Evolutionary conservation across 176 grass and related monocot species (phyloP).

Genomic region (Elymus sibiricus): DNA sequence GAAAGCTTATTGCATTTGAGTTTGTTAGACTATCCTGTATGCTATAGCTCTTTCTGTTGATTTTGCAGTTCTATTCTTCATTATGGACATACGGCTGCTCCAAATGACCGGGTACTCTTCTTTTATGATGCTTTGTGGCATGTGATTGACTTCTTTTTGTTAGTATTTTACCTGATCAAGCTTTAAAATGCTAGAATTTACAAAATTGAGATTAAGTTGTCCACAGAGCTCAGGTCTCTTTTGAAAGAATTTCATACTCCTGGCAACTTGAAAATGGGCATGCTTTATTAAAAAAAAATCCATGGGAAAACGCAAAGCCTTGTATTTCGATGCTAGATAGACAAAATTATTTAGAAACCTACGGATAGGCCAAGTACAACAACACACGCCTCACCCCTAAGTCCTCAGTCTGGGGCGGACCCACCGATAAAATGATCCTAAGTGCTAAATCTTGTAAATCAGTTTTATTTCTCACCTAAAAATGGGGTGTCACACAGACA

Average conservation of each 20-base stretch:
- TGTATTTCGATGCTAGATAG: neutral
- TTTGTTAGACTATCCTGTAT: constrained; percentile 24
- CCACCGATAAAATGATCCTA: neutral
- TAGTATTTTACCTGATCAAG: constrained; percentile 11
- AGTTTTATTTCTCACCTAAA: neutral
- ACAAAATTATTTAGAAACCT: neutral
- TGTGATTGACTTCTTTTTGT: constrained; percentile 7
- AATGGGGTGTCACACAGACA: neutral
- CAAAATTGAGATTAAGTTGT: constrained; percentile 5
- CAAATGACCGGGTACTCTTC: constrained; percentile 78
- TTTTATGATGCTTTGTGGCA: constrained; percentile 25
- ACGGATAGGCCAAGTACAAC: neutral
- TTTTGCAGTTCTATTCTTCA: constrained; percentile 90
- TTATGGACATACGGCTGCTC: constrained; percentile 89
- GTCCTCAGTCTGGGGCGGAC: neutral
- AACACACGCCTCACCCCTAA: neutral
- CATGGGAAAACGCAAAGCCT: neutral
- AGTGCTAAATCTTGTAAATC: neutral
- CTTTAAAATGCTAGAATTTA: neutral
- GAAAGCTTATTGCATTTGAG: constrained; percentile 3
- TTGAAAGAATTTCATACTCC: neutral
- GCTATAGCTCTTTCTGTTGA: constrained; percentile 34
- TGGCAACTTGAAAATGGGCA: constrained; percentile 11
- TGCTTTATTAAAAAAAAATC: neutral
- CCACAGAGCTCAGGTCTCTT: neutral